Evolutionary conservation across 352 stramenopile species (phyloP).

Genomic region (Pythium dissotocum): DNA sequence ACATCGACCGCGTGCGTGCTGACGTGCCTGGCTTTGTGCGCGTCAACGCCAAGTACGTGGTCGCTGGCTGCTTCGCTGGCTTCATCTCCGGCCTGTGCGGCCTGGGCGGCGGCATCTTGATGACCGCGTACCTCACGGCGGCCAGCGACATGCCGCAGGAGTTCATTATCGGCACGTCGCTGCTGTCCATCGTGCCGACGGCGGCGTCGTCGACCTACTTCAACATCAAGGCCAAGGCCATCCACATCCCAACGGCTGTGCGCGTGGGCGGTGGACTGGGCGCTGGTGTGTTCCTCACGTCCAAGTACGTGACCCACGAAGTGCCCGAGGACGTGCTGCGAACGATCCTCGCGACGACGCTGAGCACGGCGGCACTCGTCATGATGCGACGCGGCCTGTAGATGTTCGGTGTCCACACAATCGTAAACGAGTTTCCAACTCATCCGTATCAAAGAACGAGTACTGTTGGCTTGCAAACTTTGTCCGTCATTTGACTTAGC

Average conservation of each 20-base stretch:
- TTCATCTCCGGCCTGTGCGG: constrained; percentile 87
- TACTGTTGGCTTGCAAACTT: no score
- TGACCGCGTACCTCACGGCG: constrained; percentile 84
- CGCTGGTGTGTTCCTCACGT: constrained; percentile 69
- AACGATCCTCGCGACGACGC: constrained; percentile 67
- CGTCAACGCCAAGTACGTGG: constrained; percentile 78
- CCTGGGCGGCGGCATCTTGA: constrained; percentile 82
- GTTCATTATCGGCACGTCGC: constrained; percentile 81
- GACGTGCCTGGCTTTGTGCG: constrained; percentile 48
- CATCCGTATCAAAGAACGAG: no score
- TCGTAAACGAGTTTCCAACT: no score
- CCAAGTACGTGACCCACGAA: constrained; percentile 82
- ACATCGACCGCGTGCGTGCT: constrained; percentile 41
- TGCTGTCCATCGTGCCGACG: constrained; percentile 81
- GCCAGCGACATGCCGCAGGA: constrained; percentile 86
- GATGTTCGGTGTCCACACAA: not conserved
- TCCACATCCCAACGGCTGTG: constrained; percentile 72
- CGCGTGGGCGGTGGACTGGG: constrained; percentile 69
- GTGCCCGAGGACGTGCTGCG: constrained; percentile 76
- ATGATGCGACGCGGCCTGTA: constrained; percentile 82
- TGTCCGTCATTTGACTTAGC: no score
- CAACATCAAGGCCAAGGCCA: constrained; percentile 76
- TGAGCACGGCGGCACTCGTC: constrained; percentile 66
- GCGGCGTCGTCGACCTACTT: constrained; percentile 79
- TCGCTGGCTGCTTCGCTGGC: constrained; percentile 66